These are phyloP conservation scores for Rhizoclosmatium sp. DNA, from an alignment of 192 early-diverging fungal species.

Conservation along the genomic window DNA sequence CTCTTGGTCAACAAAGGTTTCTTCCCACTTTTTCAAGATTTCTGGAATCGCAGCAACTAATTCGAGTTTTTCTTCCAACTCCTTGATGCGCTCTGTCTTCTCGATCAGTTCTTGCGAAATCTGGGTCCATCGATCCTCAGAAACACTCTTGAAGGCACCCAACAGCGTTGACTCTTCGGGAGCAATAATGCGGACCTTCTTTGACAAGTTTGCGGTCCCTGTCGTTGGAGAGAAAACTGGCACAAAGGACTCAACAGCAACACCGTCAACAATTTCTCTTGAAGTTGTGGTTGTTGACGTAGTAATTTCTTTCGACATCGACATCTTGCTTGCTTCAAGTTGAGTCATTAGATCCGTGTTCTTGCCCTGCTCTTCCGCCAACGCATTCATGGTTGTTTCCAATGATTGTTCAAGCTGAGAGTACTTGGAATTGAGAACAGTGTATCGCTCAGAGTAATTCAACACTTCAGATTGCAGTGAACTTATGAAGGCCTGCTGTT, in stretches of 20 bases:
- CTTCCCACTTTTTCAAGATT: slow-evolving; percentile 33
- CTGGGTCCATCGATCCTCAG: slow-evolving; percentile 15
- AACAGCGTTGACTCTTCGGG: slow-evolving; percentile 1
- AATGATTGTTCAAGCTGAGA: too few species aligned
- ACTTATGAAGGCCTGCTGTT: neutral
- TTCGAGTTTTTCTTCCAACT: slow-evolving; percentile 29
- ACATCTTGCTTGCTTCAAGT: neutral
- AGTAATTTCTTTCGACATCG: too few species aligned
- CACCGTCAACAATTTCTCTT: too few species aligned
- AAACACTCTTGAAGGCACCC: neutral
- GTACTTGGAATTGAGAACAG: too few species aligned
- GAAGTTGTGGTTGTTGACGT: too few species aligned
- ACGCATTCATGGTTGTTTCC: neutral
- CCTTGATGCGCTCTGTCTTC: slow-evolving; percentile 26
- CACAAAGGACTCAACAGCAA: too few species aligned
- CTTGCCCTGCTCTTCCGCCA: neutral
- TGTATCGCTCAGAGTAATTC: too few species aligned
- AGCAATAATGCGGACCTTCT: neutral
- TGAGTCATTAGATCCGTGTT: neutral
- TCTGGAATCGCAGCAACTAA: slow-evolving; percentile 26
- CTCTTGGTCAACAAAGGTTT: slow-evolving; percentile 31
- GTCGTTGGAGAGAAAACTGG: too few species aligned
- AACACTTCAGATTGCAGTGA: too few species aligned
- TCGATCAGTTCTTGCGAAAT: slow-evolving; percentile 20
- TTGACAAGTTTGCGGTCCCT: neutral